A percentile compares a stretch with the other conserved stretches of the same genome.
Evolutionary conservation across 768 basidiomycete genomes (phyloP).

Genomic region (Lactarius deliciosus): DNA sequence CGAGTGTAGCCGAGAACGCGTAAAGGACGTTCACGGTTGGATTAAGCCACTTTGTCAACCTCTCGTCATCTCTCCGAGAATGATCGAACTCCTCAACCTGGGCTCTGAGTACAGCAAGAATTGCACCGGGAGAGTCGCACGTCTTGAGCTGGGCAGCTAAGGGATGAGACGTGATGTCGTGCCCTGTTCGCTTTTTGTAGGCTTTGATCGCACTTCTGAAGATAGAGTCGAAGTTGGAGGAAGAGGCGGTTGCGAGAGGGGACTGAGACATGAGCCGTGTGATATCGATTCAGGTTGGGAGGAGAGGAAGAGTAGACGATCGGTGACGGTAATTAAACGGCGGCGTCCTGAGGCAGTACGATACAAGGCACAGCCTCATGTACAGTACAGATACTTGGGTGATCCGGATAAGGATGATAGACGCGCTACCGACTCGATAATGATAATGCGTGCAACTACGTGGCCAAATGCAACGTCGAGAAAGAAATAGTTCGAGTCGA

Average conservation of each 20-base stretch:
- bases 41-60: slow-evolving; percentile 4
- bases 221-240: neutral
- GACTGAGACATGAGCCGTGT: neutral
- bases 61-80: neutral
- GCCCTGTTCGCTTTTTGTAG: neutral
- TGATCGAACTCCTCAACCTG: neutral
- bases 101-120: neutral
- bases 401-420: too few relatives aligned
- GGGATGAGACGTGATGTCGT: neutral
- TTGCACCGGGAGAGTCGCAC: neutral
- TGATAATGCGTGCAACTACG: too few relatives aligned
- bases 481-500: too few relatives aligned
- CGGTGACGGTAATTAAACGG: too few relatives aligned
- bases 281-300: neutral
- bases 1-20: neutral
- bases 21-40: neutral
- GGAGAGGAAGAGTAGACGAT: too few relatives aligned
- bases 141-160: neutral
- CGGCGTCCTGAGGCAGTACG: too few relatives aligned
- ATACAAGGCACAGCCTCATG: too few relatives aligned
- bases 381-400: too few relatives aligned
- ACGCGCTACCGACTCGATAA: too few relatives aligned
- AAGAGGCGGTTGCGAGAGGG: neutral
- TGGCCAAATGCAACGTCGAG: too few relatives aligned
- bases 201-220: neutral